A percentile compares a stretch with the other conserved stretches of the same genome.
These are phyloP conservation scores for Citrullus amarus DNA, from an alignment of 306 rosid species.

Conservation along the genomic window DNA sequence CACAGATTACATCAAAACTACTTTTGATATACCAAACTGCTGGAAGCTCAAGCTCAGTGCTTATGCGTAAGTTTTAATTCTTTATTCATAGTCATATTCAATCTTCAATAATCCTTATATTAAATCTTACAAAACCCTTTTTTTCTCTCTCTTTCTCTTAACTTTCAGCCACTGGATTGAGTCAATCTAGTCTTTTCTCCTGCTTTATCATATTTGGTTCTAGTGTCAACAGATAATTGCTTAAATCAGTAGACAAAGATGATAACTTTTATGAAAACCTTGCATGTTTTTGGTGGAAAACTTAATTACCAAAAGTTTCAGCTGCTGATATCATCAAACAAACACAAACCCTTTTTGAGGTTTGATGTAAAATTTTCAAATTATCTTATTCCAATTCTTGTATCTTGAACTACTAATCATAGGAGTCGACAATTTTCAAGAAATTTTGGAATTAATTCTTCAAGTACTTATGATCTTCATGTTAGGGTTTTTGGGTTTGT, in stretches of 20 bases:
- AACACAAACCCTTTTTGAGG: background rate
- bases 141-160: background rate
- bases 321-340: background rate
- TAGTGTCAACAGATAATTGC: background rate
- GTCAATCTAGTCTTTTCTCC: background rate
- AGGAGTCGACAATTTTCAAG: background rate
- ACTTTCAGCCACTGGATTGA: background rate
- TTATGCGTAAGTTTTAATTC: conserved; percentile 4
- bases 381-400: background rate
- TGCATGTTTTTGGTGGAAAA: background rate
- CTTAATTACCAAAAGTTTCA: background rate
- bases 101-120: background rate
- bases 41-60: background rate
- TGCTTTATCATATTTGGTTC: background rate
- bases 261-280: background rate
- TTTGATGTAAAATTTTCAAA: background rate
- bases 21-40: background rate
- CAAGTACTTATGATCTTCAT: background rate
- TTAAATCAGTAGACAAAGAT: background rate
- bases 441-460: background rate
- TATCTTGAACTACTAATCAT: background rate
- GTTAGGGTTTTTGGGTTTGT: background rate
- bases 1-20: background rate
- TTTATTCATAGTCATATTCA: background rate
- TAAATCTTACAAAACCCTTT: background rate